A percentile compares a stretch with the other conserved stretches of the same genome.
phyloP scores from a whole-genome alignment of 176 grass and related monocot genomes.

The Phoenix roebelenii region DNA sequence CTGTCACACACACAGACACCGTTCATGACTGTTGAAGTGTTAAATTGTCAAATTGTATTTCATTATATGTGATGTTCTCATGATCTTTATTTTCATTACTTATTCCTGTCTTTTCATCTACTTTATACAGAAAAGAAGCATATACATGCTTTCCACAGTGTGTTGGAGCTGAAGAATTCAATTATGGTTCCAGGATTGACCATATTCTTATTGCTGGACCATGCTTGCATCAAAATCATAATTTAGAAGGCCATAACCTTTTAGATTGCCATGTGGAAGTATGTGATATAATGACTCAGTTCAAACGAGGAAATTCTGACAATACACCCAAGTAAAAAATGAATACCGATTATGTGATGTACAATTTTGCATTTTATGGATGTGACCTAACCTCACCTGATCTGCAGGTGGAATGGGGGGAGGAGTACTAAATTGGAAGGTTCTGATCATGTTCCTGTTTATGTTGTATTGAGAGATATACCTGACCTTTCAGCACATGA shows the following conservation, averaged over 20 bases:
- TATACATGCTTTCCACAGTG: slow-evolving; percentile 85
- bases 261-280: slow-evolving; percentile 72
- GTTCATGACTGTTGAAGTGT: too few species aligned
- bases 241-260: slow-evolving; percentile 47
- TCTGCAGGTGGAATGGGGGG: slow-evolving; percentile 87
- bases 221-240: slow-evolving; percentile 55
- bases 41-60: not conserved
- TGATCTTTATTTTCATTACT: not conserved
- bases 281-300: slow-evolving; percentile 85
- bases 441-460: slow-evolving; percentile 97
- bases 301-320: slow-evolving; percentile 66
- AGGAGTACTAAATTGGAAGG: slow-evolving; percentile 91
- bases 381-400: slow-evolving; percentile 13
- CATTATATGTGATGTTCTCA: not conserved
- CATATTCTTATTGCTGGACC: slow-evolving; percentile 72
- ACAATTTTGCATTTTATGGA: too few species aligned
- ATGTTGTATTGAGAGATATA: slow-evolving; percentile 51
- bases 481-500: slow-evolving; percentile 60
- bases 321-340: slow-evolving; percentile 59
- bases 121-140: slow-evolving; percentile 41
- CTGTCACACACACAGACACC: too few species aligned
- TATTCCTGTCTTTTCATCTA: slow-evolving; percentile 5
- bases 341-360: not conserved
- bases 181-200: slow-evolving; percentile 93
- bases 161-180: slow-evolving; percentile 91